Evolutionary conservation across 1,139 yeast species (phyloP), one percentile per base, ranked within the genome.

Genomic region (Taphrina flavorubra): DNA sequence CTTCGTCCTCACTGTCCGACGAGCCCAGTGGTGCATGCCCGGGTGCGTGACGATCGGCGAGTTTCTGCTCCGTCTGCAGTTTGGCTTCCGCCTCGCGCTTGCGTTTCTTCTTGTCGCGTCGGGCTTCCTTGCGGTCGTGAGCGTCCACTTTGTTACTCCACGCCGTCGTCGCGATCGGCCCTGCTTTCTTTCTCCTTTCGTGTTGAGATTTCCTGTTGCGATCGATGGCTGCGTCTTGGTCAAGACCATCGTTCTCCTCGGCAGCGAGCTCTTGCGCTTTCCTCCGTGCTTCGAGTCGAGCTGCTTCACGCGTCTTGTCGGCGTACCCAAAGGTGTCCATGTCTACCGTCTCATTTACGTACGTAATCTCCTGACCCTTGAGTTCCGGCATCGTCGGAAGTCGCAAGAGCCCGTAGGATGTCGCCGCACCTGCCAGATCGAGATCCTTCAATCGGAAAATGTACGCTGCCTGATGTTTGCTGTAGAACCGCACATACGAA

Each of bases 321-420:
- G 56, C 62, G 55, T 59, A 70, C 18, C 68, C 65, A 44, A 69
- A 61, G 10, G 68, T 51, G 44, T 59, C 37, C 44, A 63, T 51
- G 39, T 69, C 67, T 18, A 70, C 60, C 16, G 49, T 55, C 44
- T 70, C 72, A 20, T 58, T 61, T 20, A 62, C 68, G 42, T 47
- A 65, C 34, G 18, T 66, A 7, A 66, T 42, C 20, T 57, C 66
- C 8, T 36, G 56, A 11, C 62, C 59, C 42, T 81, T 81, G 36
- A 90, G 82, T 77, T 95, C 99, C 0, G 99, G 99, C 98, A 95
- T 95, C 74, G 87, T 86, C 7, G 99, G 99, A 68, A 94, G 79
- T 73, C 97, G 82, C 61, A 90, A 79, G 14, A 95, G 79, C 0
- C 97, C 97, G 78, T 89, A 92, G 80, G 89, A 82, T 72, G 82